Evolutionary conservation across 345 rosid genomes (phyloP).

Genomic region (Linum tenue): DNA sequence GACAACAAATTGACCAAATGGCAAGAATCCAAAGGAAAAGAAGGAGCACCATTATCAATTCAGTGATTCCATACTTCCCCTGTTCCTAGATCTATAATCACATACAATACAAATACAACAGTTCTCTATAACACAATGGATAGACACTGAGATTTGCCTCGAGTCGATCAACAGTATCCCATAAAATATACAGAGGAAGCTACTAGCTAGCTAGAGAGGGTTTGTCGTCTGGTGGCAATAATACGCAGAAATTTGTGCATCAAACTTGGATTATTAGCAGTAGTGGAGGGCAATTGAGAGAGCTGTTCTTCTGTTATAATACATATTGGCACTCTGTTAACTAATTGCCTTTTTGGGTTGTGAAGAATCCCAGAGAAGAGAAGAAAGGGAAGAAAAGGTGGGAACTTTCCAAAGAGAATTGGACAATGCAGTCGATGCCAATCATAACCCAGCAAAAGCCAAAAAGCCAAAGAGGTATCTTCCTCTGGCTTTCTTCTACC

Average conservation of each 20-base stretch:
- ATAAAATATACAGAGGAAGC: not conserved
- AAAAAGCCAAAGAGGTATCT: not conserved
- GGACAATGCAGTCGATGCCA: slow-evolving; percentile 50
- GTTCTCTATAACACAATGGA: not conserved
- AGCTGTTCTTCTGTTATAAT: not conserved
- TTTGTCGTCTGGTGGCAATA: slow-evolving; percentile 3
- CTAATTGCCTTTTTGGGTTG: not conserved
- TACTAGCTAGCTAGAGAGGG: not conserved
- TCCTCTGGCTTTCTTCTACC: slow-evolving; percentile 16
- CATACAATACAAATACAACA: not conserved
- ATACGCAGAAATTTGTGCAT: not conserved
- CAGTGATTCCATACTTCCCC: too few relatives aligned
- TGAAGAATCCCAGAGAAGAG: slow-evolving; percentile 22
- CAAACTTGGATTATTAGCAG: not conserved
- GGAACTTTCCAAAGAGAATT: slow-evolving; percentile 42
- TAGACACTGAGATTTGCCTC: not conserved
- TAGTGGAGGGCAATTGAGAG: not conserved
- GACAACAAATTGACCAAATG: too few relatives aligned
- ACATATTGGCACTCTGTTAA: too few relatives aligned
- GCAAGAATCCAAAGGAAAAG: too few relatives aligned
- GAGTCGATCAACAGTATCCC: slow-evolving; percentile 1
- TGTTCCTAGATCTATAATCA: too few relatives aligned
- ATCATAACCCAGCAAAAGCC: slow-evolving; percentile 40
- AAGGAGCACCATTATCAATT: too few relatives aligned
- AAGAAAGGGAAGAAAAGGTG: slow-evolving; percentile 7